These are phyloP conservation scores for Pythium periplocum DNA, from an alignment of 352 stramenopile genomes.

Conservation along the genomic window DNA sequence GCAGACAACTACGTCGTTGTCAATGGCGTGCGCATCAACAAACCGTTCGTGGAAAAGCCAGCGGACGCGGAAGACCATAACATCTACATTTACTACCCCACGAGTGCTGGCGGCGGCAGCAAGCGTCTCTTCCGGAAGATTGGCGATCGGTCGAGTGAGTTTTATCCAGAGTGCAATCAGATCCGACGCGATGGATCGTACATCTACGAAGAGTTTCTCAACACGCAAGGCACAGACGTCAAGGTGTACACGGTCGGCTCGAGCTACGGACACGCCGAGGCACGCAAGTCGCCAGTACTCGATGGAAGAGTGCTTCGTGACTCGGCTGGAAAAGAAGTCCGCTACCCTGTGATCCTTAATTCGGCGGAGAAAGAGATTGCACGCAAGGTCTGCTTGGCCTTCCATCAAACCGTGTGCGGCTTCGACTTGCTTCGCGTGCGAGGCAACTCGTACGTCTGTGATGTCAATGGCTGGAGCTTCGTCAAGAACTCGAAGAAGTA, in stretches of 20 bases:
- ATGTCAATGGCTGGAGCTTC: slow-evolving; percentile 99
- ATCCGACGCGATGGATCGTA: slow-evolving; percentile 94
- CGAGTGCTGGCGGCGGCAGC: slow-evolving; percentile 94
- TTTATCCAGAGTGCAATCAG: slow-evolving; percentile 96
- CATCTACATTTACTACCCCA: slow-evolving; percentile 99
- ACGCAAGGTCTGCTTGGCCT: slow-evolving; percentile 90
- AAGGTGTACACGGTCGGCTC: slow-evolving; percentile 99
- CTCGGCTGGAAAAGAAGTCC: slow-evolving; percentile 96
- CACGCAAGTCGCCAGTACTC: slow-evolving; percentile 97
- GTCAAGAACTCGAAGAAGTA: slow-evolving; percentile 98
- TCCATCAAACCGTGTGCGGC: slow-evolving; percentile 98
- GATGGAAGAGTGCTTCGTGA: slow-evolving; percentile 94
- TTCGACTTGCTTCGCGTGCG: slow-evolving; percentile 97
- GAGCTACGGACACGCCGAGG: slow-evolving; percentile 98
- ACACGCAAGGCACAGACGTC: slow-evolving; percentile 99
- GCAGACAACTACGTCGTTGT: slow-evolving; percentile 84
- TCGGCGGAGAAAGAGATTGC: slow-evolving; percentile 98
- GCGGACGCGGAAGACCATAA: slow-evolving; percentile 99
- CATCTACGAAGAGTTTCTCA: slow-evolving; percentile 98
- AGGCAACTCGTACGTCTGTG: slow-evolving; percentile 95
- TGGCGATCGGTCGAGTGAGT: slow-evolving; percentile 89
- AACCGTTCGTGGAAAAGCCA: slow-evolving; percentile 99
- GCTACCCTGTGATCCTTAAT: slow-evolving; percentile 99
- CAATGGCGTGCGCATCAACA: slow-evolving; percentile 96
- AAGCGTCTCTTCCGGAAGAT: slow-evolving; percentile 99